Conservation (phyloP, 257 asterid genomes). For the Prunella vulgaris region DNA sequence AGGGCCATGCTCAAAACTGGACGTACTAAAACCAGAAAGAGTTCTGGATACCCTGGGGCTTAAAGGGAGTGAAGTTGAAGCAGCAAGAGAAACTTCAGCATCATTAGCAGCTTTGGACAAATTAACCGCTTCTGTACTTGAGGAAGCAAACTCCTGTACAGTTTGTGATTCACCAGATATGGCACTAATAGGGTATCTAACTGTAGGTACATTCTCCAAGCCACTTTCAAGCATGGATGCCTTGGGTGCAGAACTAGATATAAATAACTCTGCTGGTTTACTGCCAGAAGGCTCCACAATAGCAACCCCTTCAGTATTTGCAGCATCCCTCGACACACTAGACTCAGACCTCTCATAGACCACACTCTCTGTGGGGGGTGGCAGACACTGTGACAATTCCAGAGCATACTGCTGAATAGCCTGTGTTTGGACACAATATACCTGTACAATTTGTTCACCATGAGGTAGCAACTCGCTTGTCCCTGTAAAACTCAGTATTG, state of each 20-base stretch:
- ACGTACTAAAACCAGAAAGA: slow-evolving; percentile 60
- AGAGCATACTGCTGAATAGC: slow-evolving; percentile 98
- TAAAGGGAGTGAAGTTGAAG: slow-evolving; percentile 59
- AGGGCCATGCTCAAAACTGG: slow-evolving; percentile 53
- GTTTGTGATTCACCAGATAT: slow-evolving; percentile 39
- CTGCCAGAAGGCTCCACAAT: slow-evolving; percentile 44
- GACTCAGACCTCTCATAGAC: slow-evolving; percentile 62
- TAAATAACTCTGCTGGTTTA: slow-evolving; percentile 42
- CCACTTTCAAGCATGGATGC: slow-evolving; percentile 42
- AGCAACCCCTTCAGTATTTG: slow-evolving; percentile 42
- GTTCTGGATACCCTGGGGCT: slow-evolving; percentile 77
- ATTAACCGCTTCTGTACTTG: slow-evolving; percentile 41
- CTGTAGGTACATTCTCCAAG: slow-evolving; percentile 42
- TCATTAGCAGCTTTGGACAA: slow-evolving; percentile 35
- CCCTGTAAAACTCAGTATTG: slow-evolving; percentile 95
- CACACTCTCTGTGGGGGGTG: slow-evolving; percentile 61
- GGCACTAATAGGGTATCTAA: slow-evolving; percentile 37
- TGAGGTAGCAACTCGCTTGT: slow-evolving; percentile 72
- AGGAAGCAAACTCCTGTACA: slow-evolving; percentile 43
- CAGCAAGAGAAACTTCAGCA: slow-evolving; percentile 40
- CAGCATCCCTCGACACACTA: slow-evolving; percentile 40
- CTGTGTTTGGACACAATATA: slow-evolving; percentile 95
- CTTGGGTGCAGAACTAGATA: slow-evolving; percentile 57
- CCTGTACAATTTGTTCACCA: slow-evolving; percentile 88
- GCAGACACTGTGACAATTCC: slow-evolving; percentile 88